Percentiles rank a stretch among this genome's conserved stretches.
These are phyloP conservation scores for Diplodia mutila DNA, from an alignment of 2,329 filamentous ascomycete genomes.

Conservation along the genomic window DNA sequence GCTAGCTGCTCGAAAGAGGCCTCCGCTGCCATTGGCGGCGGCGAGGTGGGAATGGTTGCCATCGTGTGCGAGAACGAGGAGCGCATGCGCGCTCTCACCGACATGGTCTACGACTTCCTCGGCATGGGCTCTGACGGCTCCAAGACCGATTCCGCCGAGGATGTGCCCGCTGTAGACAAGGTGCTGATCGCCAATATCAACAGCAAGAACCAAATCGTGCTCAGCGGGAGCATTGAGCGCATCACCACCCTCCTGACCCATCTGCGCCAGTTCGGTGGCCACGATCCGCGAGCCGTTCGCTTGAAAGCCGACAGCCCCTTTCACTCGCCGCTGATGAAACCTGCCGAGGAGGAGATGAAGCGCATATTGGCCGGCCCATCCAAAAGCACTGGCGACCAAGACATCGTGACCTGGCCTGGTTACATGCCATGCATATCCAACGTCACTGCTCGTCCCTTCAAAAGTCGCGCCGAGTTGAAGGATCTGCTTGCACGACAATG, in stretches of 20 bases:
- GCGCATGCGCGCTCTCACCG: conserved; percentile 70
- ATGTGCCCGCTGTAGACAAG: conserved; percentile 77
- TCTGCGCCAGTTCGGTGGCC: conserved; percentile 84
- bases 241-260: conserved; percentile 84
- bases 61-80: conserved; percentile 79
- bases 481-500: conserved; percentile 79
- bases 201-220: conserved; percentile 92
- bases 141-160: conserved; percentile 68
- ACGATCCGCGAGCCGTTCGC: conserved; percentile 85
- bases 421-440: conserved; percentile 81
- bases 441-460: conserved; percentile 78
- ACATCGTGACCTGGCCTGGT: conserved; percentile 76
- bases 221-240: conserved; percentile 82
- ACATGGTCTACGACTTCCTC: conserved; percentile 78
- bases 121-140: conserved; percentile 67
- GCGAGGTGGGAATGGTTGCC: conserved; percentile 93
- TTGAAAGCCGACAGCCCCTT: conserved; percentile 89
- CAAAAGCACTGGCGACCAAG: conserved; percentile 61
- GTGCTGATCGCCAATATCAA: conserved; percentile 94
- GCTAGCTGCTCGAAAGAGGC: conserved; percentile 72
- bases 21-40: conserved; percentile 64
- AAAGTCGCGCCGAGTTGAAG: conserved; percentile 72
- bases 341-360: conserved; percentile 75
- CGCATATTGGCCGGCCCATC: conserved; percentile 61
- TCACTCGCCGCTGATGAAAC: conserved; percentile 89